Base-by-base conservation (phyloP, 768 basidiomycete genomes). In the Serendipita sp. region DNA sequence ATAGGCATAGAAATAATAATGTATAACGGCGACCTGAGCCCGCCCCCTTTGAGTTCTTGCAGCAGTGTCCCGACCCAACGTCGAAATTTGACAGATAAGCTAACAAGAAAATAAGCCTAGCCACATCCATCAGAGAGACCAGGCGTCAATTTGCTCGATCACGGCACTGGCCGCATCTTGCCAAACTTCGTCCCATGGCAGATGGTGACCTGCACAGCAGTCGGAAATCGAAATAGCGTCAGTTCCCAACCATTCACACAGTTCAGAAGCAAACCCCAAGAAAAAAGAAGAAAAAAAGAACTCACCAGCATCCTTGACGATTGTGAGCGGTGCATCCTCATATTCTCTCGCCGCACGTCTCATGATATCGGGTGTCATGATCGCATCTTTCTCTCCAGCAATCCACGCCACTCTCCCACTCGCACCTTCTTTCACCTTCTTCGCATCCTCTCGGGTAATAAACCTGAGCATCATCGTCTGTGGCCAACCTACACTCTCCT, bases 401-500 rank as follows among this genome's bases (percentile, higher is more conserved):
- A 60, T 60, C 56, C 56, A 60, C 16, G 56, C 56, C 16, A 60
- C 56, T 35, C 35, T 60, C 35, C 56, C 56, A 36, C 35, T 60
- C 16, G 56, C 35, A 60, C 35, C 1, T 35, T 60, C 3, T n/a
- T 60, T 60, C 28, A 35, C 56, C 56, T 60, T 60, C 32, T 23
- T 8, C 16, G 32, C 35, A 35, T 60, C 56, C 5, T 13, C 7
- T 23, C 23, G 23, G 23, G 23, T 23, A 2, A 60, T 35, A 60
- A 60, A 60, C 28, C 23, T 3, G 28, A 23, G 16, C 56, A 60
- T 60, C 56, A 60, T 60, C 34, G 56, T 28, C 16, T 36, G 23
- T n/a, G 56, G 56, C 56, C 56, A 60, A 8, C 23, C 56, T 10
- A 60, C 35, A 35, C 56, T 60, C 35, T 60, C 56, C 56, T 60